Percentiles rank a stretch among this genome's conserved stretches.
Conservation (phyloP, 257 asterid species). For the Nicotiana knightiana region DNA sequence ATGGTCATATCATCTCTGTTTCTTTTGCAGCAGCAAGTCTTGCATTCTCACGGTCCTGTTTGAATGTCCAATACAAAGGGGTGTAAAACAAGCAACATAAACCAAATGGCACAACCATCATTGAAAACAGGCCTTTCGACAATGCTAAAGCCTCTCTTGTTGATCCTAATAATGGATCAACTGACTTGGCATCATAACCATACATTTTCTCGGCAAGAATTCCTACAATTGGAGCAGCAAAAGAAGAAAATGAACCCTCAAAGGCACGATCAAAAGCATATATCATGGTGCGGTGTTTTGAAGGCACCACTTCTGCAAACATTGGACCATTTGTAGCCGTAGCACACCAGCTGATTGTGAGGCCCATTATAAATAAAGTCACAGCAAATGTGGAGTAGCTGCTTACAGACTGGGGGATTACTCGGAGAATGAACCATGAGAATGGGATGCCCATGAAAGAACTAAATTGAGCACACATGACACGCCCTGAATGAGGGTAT, state of each 20-base stretch:
- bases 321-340: constrained; percentile 89
- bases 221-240: constrained; percentile 91
- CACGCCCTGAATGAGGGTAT: constrained; percentile 75
- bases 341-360: constrained; percentile 87
- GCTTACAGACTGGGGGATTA: constrained; percentile 53
- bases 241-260: constrained; percentile 86
- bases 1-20: constrained; percentile 58
- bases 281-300: constrained; percentile 89
- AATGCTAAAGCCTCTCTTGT: constrained; percentile 65
- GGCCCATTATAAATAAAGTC: constrained; percentile 83
- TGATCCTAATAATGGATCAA: constrained; percentile 73
- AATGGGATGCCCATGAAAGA: constrained; percentile 92
- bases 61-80: constrained; percentile 82
- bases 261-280: constrained; percentile 93
- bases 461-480: constrained; percentile 93
- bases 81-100: constrained; percentile 83
- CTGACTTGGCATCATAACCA: constrained; percentile 69
- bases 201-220: constrained; percentile 80
- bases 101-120: constrained; percentile 94
- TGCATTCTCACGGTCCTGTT: constrained; percentile 76
- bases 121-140: constrained; percentile 76
- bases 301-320: constrained; percentile 96
- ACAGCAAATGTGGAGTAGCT: constrained; percentile 61
- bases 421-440: constrained; percentile 64
- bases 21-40: constrained; percentile 58